Evolutionary conservation across 371 early-diverging fungal genomes (phyloP), one percentile per base, ranked within the genome.

Genomic region (Fennellomyces sp.): DNA sequence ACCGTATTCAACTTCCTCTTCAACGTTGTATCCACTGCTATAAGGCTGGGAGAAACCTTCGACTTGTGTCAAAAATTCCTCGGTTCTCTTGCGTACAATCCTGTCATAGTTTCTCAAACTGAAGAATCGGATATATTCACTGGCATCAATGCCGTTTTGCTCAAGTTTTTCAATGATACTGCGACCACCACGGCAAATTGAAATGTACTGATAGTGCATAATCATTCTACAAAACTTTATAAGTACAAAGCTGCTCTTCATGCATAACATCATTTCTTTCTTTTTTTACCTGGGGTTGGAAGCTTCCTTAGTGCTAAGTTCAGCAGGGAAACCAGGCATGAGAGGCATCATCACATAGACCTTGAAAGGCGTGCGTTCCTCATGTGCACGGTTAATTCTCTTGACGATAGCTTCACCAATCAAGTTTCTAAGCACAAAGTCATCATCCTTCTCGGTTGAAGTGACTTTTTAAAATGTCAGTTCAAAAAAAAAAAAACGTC

Each of bases 291-390:
- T 66, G 8, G 90, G 78, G 13, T 91, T 91, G 21, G 86, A 88
- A 2, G 93, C 96, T 28, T 86, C 88, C 12, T 86, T 85, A 2
- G 89, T 82, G 55, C 79, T 80, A 39, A 97, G 69, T 48, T 92
- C 94, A 30, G 88, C 91, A 38, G 91, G 91, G 69, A 96, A 96
- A 6, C 93, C 95, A 13, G 97, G 97, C 81, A 94, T 86, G 42
- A 95, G 68, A 3, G 97, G 97, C 70, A 96, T 91, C 10, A 96
- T 65, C 31, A 97, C 89, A 63, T 92, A 88, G 11, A 94, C 90
- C 25, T 88, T 85, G 84, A 95, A 96, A 51, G 83, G 83, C 19
- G 85, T 81, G 13, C 79, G 49, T 12, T 84, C 78, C 21, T 77
- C 57, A 54, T 90, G 83, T 1, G 97, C 97, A 27, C 80, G 74